These are phyloP conservation scores for Bacterosira constricta DNA, from an alignment of 108 stramenopile species.

Conservation along the genomic window DNA sequence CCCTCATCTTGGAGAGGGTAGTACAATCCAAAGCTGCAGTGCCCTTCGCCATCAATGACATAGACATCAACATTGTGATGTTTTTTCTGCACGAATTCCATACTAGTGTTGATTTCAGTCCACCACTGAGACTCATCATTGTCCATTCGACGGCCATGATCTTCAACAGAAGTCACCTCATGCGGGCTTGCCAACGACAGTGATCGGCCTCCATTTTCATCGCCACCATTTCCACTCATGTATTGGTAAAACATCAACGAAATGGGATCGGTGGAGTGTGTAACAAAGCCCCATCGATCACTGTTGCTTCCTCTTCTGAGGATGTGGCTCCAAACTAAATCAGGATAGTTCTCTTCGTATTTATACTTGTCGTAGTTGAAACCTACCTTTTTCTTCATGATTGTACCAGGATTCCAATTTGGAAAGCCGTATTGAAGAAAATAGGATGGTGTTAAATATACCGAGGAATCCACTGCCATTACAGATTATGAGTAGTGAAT, in stretches of 20 bases:
- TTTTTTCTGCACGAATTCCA: slow-evolving; percentile 37
- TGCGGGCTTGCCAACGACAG: neutral
- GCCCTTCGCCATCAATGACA: slow-evolving; percentile 55
- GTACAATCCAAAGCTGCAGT: slow-evolving; percentile 60
- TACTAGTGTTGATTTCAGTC: slow-evolving; percentile 26
- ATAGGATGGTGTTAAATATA: slow-evolving; percentile 54
- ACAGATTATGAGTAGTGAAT: too few species aligned
- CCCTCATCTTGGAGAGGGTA: slow-evolving; percentile 50
- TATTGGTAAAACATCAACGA: slow-evolving; percentile 55
- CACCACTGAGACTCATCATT: slow-evolving; percentile 44
- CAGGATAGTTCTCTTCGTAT: slow-evolving; percentile 45
- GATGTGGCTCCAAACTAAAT: slow-evolving; percentile 48
- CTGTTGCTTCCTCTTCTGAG: slow-evolving; percentile 45
- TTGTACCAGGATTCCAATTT: slow-evolving; percentile 48
- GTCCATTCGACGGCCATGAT: slow-evolving; percentile 17
- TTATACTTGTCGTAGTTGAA: slow-evolving; percentile 47
- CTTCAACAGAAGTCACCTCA: neutral
- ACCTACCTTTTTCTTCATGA: slow-evolving; percentile 49
- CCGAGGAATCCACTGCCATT: slow-evolving; percentile 56
- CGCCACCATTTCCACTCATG: slow-evolving; percentile 50
- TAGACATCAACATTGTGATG: slow-evolving; percentile 52
- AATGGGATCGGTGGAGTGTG: slow-evolving; percentile 54
- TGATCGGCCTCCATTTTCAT: slow-evolving; percentile 20
- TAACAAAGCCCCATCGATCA: slow-evolving; percentile 60
- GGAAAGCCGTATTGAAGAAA: slow-evolving; percentile 47